Evolutionary conservation across 805 yeast species (phyloP).

Genomic region (Candida insectorum): DNA sequence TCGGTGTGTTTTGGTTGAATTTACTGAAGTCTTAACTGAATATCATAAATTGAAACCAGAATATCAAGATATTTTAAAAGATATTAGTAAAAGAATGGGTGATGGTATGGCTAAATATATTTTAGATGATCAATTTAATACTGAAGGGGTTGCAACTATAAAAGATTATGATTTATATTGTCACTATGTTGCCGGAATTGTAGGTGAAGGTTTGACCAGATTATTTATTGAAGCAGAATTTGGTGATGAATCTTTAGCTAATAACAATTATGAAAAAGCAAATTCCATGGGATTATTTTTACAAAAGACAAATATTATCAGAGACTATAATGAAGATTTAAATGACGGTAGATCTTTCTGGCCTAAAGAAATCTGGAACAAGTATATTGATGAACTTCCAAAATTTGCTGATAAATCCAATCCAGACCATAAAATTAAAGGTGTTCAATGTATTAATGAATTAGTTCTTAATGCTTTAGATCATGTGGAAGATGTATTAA

Average conservation of each 20-base stretch:
- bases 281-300: slow-evolving; percentile 92
- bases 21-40: slow-evolving; percentile 64
- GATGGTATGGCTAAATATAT: slow-evolving; percentile 97
- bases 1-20: slow-evolving; percentile 75
- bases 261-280: slow-evolving; percentile 54
- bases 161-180: slow-evolving; percentile 89
- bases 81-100: slow-evolving; percentile 85
- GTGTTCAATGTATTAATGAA: slow-evolving; percentile 75
- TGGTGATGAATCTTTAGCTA: slow-evolving; percentile 48
- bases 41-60: slow-evolving; percentile 69
- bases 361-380: slow-evolving; percentile 92
- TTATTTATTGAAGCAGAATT: slow-evolving; percentile 74
- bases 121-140: slow-evolving; percentile 70
- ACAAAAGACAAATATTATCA: slow-evolving; percentile 93
- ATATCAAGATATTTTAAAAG: slow-evolving; percentile 75
- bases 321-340: slow-evolving; percentile 91
- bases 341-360: slow-evolving; percentile 91
- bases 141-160: slow-evolving; percentile 73
- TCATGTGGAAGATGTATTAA: slow-evolving; percentile 74
- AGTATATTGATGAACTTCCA: slow-evolving; percentile 62
- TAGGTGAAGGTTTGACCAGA: slow-evolving; percentile 92
- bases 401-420: slow-evolving; percentile 41
- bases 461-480: slow-evolving; percentile 73
- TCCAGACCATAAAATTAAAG: slow-evolving; percentile 49
- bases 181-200: slow-evolving; percentile 96